Conservation (phyloP, 2,329 filamentous ascomycete species). For the Fusarium stilboides region DNA sequence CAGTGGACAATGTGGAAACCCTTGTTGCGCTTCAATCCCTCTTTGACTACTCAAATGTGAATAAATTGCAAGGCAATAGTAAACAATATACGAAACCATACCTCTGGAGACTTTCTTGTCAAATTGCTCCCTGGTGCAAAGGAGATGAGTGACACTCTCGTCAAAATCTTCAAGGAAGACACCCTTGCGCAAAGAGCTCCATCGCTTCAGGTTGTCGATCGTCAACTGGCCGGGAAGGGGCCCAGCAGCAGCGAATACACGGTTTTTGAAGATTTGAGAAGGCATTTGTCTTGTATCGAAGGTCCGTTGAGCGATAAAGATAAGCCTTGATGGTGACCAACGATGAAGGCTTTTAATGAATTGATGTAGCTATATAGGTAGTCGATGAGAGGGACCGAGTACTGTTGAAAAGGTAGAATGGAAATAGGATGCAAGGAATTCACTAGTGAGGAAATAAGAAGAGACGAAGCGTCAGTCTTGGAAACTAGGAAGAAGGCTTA, state of each 20-base stretch:
- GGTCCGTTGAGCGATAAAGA: neutral
- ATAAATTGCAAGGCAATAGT: neutral
- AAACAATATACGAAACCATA: conserved; percentile 36
- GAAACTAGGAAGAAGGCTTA: too few species aligned
- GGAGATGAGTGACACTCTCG: conserved; percentile 77
- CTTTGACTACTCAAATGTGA: conserved; percentile 52
- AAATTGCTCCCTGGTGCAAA: conserved; percentile 76
- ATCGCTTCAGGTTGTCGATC: conserved; percentile 72
- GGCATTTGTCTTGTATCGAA: conserved; percentile 46
- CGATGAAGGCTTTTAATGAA: too few species aligned
- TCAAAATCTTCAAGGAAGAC: conserved; percentile 66
- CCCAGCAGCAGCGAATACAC: conserved; percentile 72
- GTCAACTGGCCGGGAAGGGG: conserved; percentile 66
- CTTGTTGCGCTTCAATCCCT: conserved; percentile 56
- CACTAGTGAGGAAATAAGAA: too few species aligned
- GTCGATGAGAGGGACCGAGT: too few species aligned
- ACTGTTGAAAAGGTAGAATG: too few species aligned
- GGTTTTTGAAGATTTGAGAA: conserved; percentile 64
- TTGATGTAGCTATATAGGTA: too few species aligned
- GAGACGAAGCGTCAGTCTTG: too few species aligned
- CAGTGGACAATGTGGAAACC: conserved; percentile 60
- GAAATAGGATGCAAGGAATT: too few species aligned
- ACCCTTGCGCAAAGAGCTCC: conserved; percentile 76
- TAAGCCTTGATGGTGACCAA: neutral
- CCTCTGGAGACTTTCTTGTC: conserved; percentile 59